phyloP scores from a whole-genome alignment of 2,329 filamentous ascomycete species.

The Teratosphaeria zuluensis region DNA sequence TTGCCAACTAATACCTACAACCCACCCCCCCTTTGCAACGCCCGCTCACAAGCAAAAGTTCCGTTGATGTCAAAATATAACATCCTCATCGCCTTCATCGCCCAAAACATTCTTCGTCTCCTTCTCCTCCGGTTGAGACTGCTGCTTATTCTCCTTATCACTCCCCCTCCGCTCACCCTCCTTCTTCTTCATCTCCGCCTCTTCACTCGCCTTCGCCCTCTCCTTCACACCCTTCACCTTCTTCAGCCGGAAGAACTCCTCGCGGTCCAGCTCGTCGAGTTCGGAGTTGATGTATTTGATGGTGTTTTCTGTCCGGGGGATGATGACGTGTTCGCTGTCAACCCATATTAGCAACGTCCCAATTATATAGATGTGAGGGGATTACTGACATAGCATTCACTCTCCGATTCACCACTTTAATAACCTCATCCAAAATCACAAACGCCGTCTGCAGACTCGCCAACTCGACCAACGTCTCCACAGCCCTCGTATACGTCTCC shows the following conservation, averaged over 20 bases:
- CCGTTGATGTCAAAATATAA: conserved; percentile 17
- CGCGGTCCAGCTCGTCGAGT: conserved; percentile 90
- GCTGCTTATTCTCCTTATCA: conserved; percentile 21
- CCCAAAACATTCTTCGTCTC: conserved; percentile 25
- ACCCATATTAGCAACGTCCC: no score
- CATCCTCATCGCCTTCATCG: conserved; percentile 26
- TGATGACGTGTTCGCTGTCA: conserved; percentile 91
- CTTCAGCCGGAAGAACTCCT: conserved; percentile 96
- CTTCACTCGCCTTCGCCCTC: conserved; percentile 35
- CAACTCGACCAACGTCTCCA: conserved; percentile 90
- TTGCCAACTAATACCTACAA: background rate
- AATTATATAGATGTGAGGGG: no score
- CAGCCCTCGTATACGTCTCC: conserved; percentile 90
- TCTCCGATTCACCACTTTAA: conserved; percentile 97
- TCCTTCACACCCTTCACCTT: conserved; percentile 73
- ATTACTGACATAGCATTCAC: conserved; percentile 79
- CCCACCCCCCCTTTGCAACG: background rate
- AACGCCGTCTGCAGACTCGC: conserved; percentile 96
- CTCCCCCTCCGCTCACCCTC: conserved; percentile 7
- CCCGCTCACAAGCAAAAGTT: background rate
- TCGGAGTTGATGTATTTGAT: conserved; percentile 99
- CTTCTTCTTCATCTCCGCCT: conserved; percentile 17
- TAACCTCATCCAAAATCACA: conserved; percentile 95
- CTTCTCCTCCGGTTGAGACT: conserved; percentile 1
- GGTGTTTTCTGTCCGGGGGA: conserved; percentile 96